phyloP scores from a whole-genome alignment of 176 grass and related monocot genomes.

The Cenchrus fungigraminus region DNA sequence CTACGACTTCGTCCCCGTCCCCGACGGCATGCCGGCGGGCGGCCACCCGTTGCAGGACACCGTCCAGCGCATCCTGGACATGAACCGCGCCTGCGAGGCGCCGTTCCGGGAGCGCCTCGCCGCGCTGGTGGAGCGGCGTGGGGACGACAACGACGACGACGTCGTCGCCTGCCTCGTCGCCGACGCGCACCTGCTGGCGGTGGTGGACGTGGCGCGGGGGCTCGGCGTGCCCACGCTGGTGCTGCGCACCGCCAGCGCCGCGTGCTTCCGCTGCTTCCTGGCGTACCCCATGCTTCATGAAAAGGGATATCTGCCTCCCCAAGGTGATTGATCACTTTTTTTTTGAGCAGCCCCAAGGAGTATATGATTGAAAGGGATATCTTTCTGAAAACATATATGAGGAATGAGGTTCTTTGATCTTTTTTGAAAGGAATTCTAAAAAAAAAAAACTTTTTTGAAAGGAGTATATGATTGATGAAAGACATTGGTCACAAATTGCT shows the following conservation, averaged over 20 bases:
- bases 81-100: slow-evolving; percentile 3
- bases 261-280: not conserved
- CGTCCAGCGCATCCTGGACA: not conserved
- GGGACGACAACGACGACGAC: too few species aligned
- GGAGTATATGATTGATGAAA: too few species aligned
- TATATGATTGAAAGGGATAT: too few species aligned
- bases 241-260: slow-evolving; percentile 27
- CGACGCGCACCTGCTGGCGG: slow-evolving; percentile 12
- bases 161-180: slow-evolving; percentile 25
- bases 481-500: too few species aligned
- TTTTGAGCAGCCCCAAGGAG: too few species aligned
- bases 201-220: not conserved
- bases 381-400: too few species aligned
- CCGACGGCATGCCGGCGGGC: not conserved
- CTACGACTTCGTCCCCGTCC: slow-evolving; percentile 26
- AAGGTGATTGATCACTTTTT: too few species aligned
- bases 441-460: too few species aligned
- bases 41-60: not conserved
- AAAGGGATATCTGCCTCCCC: not conserved
- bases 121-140: not conserved
- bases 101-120: slow-evolving; percentile 9
- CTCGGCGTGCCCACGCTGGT: not conserved
- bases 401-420: too few species aligned
- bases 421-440: too few species aligned
- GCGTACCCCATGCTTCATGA: slow-evolving; percentile 17